phyloP scores from a whole-genome alignment of 371 early-diverging fungal species.

The Nematocida major region DNA sequence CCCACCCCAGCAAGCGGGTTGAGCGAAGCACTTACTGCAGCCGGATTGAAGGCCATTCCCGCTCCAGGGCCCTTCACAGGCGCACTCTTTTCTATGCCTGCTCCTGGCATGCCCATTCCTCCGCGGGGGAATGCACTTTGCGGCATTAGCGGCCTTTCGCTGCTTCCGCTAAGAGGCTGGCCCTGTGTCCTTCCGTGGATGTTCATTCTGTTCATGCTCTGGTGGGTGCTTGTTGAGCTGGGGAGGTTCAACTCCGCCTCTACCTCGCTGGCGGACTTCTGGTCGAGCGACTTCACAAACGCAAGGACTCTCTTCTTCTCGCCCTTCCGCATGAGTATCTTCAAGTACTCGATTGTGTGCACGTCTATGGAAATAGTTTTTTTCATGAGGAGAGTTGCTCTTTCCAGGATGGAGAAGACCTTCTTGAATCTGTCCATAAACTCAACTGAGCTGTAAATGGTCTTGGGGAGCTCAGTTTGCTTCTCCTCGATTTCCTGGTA shows the following conservation, averaged over 20 bases:
- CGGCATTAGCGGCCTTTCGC: too few species aligned
- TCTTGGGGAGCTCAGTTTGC: neutral
- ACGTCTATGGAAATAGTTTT: slow-evolving; percentile 5
- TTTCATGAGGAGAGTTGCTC: slow-evolving; percentile 3
- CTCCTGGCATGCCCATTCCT: too few species aligned
- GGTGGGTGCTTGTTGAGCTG: neutral
- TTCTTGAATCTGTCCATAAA: slow-evolving; percentile 21
- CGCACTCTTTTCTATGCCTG: neutral
- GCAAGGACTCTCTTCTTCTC: slow-evolving; percentile 25
- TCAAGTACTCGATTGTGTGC: slow-evolving; percentile 22
- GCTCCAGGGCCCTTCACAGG: neutral
- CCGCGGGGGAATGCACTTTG: too few species aligned
- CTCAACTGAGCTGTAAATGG: neutral
- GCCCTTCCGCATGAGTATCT: slow-evolving; percentile 25
- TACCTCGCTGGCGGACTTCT: slow-evolving; percentile 12
- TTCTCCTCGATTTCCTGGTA: slow-evolving; percentile 42
- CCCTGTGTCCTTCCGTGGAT: neutral
- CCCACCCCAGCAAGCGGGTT: too few species aligned
- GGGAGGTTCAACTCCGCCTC: slow-evolving; percentile 9
- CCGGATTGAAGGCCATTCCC: neutral
- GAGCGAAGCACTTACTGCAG: too few species aligned
- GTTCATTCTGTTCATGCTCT: slow-evolving; percentile 3
- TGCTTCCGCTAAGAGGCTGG: too few species aligned
- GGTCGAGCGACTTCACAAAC: slow-evolving; percentile 5
- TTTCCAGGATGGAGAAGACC: slow-evolving; percentile 27